Percentiles rank a stretch among this genome's conserved stretches.
phyloP scores from a whole-genome alignment of 805 yeast genomes.

The Ogataea pilisensis region DNA sequence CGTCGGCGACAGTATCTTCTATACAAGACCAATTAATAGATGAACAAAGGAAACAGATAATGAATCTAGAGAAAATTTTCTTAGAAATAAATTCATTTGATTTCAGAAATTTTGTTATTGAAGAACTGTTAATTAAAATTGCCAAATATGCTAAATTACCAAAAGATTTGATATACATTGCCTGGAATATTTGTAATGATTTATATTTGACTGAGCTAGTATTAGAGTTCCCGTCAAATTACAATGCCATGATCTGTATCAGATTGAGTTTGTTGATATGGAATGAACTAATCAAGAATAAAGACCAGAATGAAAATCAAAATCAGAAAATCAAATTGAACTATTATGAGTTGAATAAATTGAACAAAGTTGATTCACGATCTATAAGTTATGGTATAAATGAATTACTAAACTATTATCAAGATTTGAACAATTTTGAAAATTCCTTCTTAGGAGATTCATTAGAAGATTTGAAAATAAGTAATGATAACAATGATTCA shows the following conservation, averaged over 20 bases:
- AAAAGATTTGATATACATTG: conserved; percentile 45
- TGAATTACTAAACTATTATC: conserved; percentile 29
- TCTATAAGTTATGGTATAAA: conserved; percentile 16
- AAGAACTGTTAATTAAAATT: conserved; percentile 60
- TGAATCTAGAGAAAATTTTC: conserved; percentile 64
- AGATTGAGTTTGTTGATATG: conserved; percentile 44
- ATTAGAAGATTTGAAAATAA: conserved; percentile 16
- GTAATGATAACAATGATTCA: conserved; percentile 12
- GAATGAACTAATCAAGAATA: conserved; percentile 18
- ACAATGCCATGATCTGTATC: conserved; percentile 67
- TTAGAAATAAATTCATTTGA: conserved; percentile 79
- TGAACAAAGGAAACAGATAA: conserved; percentile 49
- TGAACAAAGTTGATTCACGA: conserved; percentile 3
- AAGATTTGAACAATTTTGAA: conserved; percentile 24
- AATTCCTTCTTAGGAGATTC: conserved; percentile 22
- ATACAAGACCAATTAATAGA: conserved; percentile 36
- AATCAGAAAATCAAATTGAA: background rate
- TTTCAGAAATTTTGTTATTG: conserved; percentile 65
- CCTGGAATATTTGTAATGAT: conserved; percentile 80
- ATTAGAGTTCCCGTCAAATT: conserved; percentile 69
- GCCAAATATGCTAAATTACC: conserved; percentile 46
- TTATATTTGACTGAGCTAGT: conserved; percentile 64
- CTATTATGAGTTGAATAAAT: background rate
- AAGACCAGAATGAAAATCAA: conserved; percentile 1
- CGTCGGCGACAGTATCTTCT: conserved; percentile 18